Base-by-base conservation (phyloP, 106 monocot species). In the Allium fistulosum region DNA sequence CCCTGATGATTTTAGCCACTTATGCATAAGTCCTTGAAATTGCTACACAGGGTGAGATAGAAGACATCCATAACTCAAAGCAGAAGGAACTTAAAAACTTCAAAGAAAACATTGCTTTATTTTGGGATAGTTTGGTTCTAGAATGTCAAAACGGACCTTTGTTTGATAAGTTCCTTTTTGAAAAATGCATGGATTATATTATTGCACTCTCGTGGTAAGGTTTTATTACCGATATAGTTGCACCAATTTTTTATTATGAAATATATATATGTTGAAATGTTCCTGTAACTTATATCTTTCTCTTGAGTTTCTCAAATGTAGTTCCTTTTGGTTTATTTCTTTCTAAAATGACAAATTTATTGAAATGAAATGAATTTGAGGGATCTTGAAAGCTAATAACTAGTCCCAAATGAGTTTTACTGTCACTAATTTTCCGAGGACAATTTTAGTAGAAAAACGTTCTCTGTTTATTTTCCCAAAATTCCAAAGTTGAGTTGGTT, bases 121-220 rank as follows among this genome's bases (percentile, higher is more conserved):
- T 99, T 63, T 99, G 99, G 99, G 84, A 99, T 57, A 72, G 56
- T 57, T 67, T 99, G 64, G 90, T 99, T 70, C 80, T 90, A 65
- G 99, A 99, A 66, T 93, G 99, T 59, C 87, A 99, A 75, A 92
- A 90, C 77, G 99, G 93, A 9, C 99, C 93, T 17, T 71, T 99
- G 57, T 99, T 90, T 83, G 99, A 99, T 77, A 90, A 83, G 26
- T 28, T 83, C 13, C 75, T 99, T 48, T 87, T 99, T 67, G 93
- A 93, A 48, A 99, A 87, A 80, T 90, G 93, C 76, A 86, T 87
- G 70, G 93, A 93, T 58, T 99, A 85, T 83, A 73, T 89, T 26
- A 85, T 99, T 80, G 93, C 99, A 61, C 69, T 99, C 66, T 93
- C 93, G 73, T 99, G 99, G 99, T 99, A 75, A 58, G 76, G 27